Percentiles rank a stretch among this genome's conserved stretches.
phyloP scores from a whole-genome alignment of 1,139 yeast species.

The Nakaseomyces nivariensis region DNA sequence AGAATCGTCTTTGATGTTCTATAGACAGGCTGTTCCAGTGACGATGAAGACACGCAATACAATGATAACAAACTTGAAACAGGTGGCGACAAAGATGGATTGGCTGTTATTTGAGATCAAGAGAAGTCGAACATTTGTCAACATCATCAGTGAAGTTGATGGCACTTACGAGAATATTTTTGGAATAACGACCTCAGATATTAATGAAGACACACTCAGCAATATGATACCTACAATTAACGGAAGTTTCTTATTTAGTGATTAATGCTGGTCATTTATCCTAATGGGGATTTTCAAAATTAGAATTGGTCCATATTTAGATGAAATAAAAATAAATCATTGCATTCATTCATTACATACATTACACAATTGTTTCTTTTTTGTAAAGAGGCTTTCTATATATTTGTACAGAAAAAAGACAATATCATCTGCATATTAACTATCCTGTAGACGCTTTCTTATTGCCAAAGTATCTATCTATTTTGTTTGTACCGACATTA shows the following conservation, averaged over 20 bases:
- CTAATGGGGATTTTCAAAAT: too few species aligned
- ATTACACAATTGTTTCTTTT: background rate
- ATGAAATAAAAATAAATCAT: background rate
- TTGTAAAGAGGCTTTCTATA: background rate
- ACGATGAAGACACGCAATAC: constrained; percentile 41
- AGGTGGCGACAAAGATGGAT: constrained; percentile 41
- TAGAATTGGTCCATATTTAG: background rate
- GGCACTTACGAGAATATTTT: constrained; percentile 3
- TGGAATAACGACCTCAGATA: background rate
- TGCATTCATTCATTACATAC: background rate
- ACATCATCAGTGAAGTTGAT: constrained; percentile 30
- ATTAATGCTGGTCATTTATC: constrained; percentile 2
- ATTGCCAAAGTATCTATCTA: constrained; percentile 59
- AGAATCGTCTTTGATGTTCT: constrained; percentile 32
- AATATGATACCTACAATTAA: constrained; percentile 2
- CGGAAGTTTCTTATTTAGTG: constrained; percentile 3
- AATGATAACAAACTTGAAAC: constrained; percentile 36
- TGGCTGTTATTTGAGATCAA: constrained; percentile 46
- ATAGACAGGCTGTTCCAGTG: constrained; percentile 43
- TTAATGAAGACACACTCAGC: background rate
- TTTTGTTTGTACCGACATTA: constrained; percentile 67
- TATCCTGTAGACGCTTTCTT: constrained; percentile 7
- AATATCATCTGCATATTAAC: background rate
- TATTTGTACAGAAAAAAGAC: background rate
- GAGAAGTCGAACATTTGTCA: constrained; percentile 35